phyloP scores from a whole-genome alignment of 257 asterid species.

The Solanum phureja region DNA sequence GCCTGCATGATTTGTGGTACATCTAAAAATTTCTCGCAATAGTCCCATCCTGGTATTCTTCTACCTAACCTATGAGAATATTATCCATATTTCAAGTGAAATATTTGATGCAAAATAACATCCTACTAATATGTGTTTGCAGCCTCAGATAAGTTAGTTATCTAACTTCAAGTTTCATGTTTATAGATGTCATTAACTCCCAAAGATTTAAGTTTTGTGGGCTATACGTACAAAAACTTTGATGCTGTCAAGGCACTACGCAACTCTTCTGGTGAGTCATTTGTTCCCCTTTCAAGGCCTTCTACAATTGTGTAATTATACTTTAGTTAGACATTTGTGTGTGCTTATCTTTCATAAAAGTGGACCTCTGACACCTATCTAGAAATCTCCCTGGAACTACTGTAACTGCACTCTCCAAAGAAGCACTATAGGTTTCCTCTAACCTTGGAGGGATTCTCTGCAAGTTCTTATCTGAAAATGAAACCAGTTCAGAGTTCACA shows the following conservation, averaged over 20 bases:
- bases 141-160: background rate
- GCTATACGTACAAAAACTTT: constrained; percentile 86
- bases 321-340: background rate
- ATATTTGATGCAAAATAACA: background rate
- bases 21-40: background rate
- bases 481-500: background rate
- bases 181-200: constrained; percentile 55
- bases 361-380: background rate
- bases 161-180: constrained; percentile 6
- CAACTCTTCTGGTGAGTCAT: constrained; percentile 49
- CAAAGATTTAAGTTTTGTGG: constrained; percentile 81
- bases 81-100: background rate
- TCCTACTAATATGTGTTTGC: background rate
- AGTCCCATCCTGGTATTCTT: background rate
- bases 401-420: background rate
- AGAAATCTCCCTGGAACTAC: background rate
- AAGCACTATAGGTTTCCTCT: background rate
- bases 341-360: background rate
- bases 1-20: background rate
- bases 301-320: background rate
- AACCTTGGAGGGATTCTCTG: background rate
- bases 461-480: background rate
- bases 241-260: constrained; percentile 86
- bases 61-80: background rate
- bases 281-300: background rate